Base-by-base conservation (phyloP, 768 basidiomycete species). In the Leccinum ochraceum region DNA sequence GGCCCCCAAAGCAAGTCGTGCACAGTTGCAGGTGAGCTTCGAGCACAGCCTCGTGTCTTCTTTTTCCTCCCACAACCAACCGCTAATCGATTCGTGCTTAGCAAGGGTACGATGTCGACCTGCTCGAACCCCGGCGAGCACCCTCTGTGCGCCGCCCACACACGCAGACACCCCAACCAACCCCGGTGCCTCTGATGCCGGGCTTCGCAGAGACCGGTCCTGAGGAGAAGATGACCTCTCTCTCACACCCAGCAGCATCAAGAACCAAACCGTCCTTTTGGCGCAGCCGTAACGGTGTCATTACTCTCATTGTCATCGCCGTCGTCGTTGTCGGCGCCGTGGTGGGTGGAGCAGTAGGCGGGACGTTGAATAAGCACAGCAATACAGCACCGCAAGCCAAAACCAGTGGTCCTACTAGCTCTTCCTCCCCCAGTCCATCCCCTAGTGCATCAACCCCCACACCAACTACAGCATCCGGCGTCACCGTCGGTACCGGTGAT, bases 341-440 rank as follows among this genome's bases (percentile, higher is more conserved):
- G 2, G 78, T 87, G 8, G 86, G 85, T 1, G 86, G 85, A 22
- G 85, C 78, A 0, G 86, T 86, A 1, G 86, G 84, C 22, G 86
- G 80, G 11, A 80, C 79, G 3, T 69, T 73, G 0, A 68, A 71
- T 11, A 74, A 77, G 61, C 66, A 36, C 44, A 61, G 26, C 39
- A 26, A 44, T 13, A 50, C 2, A 32, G 9, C 30, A 30, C 30
- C 30, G 4, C 24, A 51, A 2, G 44, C 60, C 5, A 39, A 44
- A 1, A n/a, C 36, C 6, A 2, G 0, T 9, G 4, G 0, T 9
- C 5, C 48, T 2, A 0, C n/a, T 4, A 11, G n/a, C 16, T 7
- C 63, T 13, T 13, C 59, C 2, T 1, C 34, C 34, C 4, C 1
- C 17, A 22, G 2, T 36, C 2, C 8, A 36, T 8, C 24, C 24